A percentile compares a stretch with the other conserved stretches of the same genome.
Evolutionary conservation across 345 rosid genomes (phyloP).

Genomic region (Cardamine resedifolia): DNA sequence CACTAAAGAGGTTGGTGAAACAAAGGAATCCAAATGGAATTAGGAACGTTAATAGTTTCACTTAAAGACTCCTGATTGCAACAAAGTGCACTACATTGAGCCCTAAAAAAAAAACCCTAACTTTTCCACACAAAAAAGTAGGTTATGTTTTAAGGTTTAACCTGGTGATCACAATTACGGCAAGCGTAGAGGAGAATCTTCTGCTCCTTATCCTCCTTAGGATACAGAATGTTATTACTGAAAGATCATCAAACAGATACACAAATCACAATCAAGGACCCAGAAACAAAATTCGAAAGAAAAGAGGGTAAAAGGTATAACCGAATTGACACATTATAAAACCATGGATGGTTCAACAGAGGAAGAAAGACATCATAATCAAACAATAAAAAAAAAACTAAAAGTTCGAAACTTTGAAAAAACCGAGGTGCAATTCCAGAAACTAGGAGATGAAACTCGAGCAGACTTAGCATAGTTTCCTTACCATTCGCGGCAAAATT

Average conservation of each 20-base stretch:
- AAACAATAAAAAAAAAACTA: not conserved
- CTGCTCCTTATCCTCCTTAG: conserved; percentile 58
- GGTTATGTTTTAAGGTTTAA: not conserved
- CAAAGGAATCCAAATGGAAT: not conserved
- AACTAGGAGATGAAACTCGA: not conserved
- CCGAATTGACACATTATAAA: conserved; percentile 2
- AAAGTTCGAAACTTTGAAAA: not conserved
- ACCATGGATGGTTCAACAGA: not conserved
- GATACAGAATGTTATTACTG: conserved; percentile 74
- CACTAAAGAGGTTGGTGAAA: conserved; percentile 1
- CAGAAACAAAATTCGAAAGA: not conserved
- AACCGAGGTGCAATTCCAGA: conserved; percentile 1
- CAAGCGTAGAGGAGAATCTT: conserved; percentile 67
- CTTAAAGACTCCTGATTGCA: not conserved
- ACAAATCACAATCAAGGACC: not conserved
- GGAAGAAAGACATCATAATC: not conserved
- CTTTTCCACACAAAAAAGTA: not conserved
- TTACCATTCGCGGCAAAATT: conserved; percentile 74
- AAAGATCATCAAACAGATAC: conserved; percentile 10
- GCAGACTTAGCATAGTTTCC: not conserved
- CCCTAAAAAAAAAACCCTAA: conserved; percentile 8
- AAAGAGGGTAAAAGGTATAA: not conserved
- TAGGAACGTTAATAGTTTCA: not conserved
- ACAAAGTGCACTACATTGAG: not conserved
- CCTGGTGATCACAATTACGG: conserved; percentile 83